These are phyloP conservation scores for Neophaeococcomyces aloes DNA, from an alignment of 2,329 filamentous ascomycete genomes.

Conservation along the genomic window DNA sequence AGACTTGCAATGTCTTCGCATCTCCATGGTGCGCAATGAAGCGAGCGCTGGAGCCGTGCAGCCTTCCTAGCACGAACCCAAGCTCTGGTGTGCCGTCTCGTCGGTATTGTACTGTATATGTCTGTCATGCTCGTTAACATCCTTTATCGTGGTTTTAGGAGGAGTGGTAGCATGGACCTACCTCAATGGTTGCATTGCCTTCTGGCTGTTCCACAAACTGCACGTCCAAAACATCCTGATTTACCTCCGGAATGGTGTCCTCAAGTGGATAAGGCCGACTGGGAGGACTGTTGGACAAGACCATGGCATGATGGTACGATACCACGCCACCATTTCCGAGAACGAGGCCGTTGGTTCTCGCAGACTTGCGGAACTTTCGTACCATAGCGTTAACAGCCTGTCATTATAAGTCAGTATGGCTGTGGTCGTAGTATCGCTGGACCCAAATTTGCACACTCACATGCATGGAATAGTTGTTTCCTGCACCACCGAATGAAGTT, in stretches of 20 bases:
- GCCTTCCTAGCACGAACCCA: constrained; percentile 44
- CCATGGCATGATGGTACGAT: constrained; percentile 54
- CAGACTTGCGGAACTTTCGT: constrained; percentile 41
- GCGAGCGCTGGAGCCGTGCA: constrained; percentile 37
- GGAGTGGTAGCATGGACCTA: too few relatives aligned
- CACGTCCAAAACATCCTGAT: constrained; percentile 33
- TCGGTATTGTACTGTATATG: constrained; percentile 50
- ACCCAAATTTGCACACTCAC: constrained; percentile 27
- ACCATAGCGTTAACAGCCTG: constrained; percentile 46
- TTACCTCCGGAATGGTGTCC: constrained; percentile 35
- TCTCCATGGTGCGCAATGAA: constrained; percentile 50
- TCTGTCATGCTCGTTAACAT: too few relatives aligned
- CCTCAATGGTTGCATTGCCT: constrained; percentile 43
- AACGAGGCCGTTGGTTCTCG: constrained; percentile 43
- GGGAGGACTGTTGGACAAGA: constrained; percentile 42
- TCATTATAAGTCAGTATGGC: not conserved
- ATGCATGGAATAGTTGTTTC: constrained; percentile 63
- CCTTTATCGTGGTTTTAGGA: too few relatives aligned
- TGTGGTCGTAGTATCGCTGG: not conserved
- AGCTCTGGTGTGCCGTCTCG: constrained; percentile 39
- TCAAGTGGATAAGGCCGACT: constrained; percentile 37
- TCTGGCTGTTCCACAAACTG: constrained; percentile 34
- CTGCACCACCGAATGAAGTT: constrained; percentile 59
- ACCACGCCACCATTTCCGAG: constrained; percentile 56
- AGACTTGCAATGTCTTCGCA: constrained; percentile 36